These are phyloP conservation scores for Boletus semigastroideus DNA, from an alignment of 1,284 basidiomycete species.

Conservation along the genomic window DNA sequence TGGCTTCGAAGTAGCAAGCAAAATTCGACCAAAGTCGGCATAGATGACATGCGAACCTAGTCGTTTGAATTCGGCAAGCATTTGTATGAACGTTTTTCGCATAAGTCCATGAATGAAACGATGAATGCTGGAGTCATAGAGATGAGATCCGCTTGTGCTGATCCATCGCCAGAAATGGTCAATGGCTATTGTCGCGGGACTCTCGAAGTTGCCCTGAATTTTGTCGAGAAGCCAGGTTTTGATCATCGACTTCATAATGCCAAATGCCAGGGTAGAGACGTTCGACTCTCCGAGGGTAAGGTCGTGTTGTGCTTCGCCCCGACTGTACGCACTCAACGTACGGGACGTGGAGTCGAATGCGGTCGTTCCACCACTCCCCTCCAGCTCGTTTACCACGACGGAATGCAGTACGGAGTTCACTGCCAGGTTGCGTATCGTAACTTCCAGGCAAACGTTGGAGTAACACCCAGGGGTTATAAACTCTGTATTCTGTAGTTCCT, in stretches of 20 bases:
- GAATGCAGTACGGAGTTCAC: constrained; percentile 95
- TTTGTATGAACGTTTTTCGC: constrained; percentile 97
- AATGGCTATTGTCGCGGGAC: constrained; percentile 64
- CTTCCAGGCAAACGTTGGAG: constrained; percentile 90
- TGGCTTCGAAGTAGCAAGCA: constrained; percentile 94
- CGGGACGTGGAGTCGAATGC: constrained; percentile 93
- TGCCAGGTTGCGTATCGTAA: constrained; percentile 89
- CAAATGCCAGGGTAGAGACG: constrained; percentile 88
- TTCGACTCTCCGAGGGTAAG: constrained; percentile 89
- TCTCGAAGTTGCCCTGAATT: constrained; percentile 61
- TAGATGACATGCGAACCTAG: constrained; percentile 93
- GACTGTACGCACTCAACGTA: constrained; percentile 89
- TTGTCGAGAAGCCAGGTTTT: constrained; percentile 93
- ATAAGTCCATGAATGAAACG: constrained; percentile 94
- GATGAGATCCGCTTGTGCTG: constrained; percentile 77
- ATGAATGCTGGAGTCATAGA: constrained; percentile 94
- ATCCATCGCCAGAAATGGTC: constrained; percentile 99
- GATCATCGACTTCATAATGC: constrained; percentile 85
- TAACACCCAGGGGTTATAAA: constrained; percentile 88
- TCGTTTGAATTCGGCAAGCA: constrained; percentile 95
- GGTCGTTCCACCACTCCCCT: constrained; percentile 89
- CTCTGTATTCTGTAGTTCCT: constrained; percentile 84
- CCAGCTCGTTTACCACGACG: constrained; percentile 93
- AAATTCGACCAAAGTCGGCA: constrained; percentile 90
- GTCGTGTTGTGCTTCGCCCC: constrained; percentile 73